phyloP scores from a whole-genome alignment of 2,329 filamentous ascomycete genomes.

The Davidsoniella eucalypti region DNA sequence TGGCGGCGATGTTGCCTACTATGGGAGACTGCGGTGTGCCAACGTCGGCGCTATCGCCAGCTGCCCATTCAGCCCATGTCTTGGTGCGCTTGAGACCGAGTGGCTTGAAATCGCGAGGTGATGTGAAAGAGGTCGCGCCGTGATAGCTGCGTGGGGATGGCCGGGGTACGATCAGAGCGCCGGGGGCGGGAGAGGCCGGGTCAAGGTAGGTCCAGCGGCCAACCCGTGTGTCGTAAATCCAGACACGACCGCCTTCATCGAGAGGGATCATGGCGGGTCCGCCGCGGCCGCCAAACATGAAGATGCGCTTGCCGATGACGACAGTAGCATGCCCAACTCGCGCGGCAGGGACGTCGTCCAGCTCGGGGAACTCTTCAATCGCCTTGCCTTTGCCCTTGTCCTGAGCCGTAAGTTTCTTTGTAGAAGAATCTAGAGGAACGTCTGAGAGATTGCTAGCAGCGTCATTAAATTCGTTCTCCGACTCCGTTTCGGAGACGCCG shows the following conservation, averaged over 20 bases:
- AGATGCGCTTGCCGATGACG: conserved; percentile 52
- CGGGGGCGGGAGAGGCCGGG: conserved; percentile 32
- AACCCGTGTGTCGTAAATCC: conserved; percentile 55
- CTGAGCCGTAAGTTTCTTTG: conserved; percentile 14
- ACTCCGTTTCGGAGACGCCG: conserved; percentile 8
- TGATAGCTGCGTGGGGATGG: conserved; percentile 60
- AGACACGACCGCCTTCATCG: conserved; percentile 58
- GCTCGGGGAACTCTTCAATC: conserved; percentile 15
- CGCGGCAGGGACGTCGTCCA: conserved; percentile 40
- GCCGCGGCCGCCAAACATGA: conserved; percentile 66
- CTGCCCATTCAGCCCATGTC: conserved; percentile 39
- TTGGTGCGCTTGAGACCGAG: conserved; percentile 22
- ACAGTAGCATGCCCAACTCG: conserved; percentile 60
- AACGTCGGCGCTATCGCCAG: conserved; percentile 35
- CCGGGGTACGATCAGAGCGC: conserved; percentile 23
- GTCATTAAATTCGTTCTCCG: conserved; percentile 18
- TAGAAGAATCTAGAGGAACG: conserved; percentile 23
- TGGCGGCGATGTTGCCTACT: conserved; percentile 38
- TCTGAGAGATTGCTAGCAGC: conserved; percentile 23
- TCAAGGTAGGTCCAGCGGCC: conserved; percentile 48
- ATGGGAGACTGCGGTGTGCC: conserved; percentile 44
- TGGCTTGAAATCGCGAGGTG: conserved; percentile 34
- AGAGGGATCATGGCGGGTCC: conserved; percentile 52
- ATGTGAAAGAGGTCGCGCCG: conserved; percentile 38
- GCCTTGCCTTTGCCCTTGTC: conserved; percentile 30